Conservation (phyloP, 495 filamentous ascomycete genomes). For the Pseudevernia furfuracea region DNA sequence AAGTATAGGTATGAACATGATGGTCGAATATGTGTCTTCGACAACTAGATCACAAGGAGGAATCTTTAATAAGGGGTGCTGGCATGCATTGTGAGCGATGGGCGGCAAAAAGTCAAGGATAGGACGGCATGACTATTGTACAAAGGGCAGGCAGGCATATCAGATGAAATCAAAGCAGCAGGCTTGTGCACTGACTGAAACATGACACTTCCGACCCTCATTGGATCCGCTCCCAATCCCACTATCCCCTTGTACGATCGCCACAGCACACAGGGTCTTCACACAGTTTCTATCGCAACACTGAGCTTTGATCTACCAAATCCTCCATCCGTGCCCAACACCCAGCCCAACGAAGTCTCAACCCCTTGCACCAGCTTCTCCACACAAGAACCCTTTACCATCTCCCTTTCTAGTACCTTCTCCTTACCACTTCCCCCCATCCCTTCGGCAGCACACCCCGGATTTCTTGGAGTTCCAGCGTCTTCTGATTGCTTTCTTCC, state of each 20-base stretch:
- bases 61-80: conserved; percentile 6
- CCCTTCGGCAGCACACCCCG: no score
- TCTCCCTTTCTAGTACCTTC: no score
- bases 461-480: no score
- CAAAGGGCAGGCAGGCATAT: conserved; percentile 1
- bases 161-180: conserved; percentile 16
- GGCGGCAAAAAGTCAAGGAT: conserved; percentile 6
- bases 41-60: conserved; percentile 1
- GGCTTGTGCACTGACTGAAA: conserved; percentile 33
- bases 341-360: no score
- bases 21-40: conserved; percentile 5
- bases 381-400: no score
- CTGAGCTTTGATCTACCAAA: no score
- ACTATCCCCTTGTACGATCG: neutral
- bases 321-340: no score
- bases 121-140: neutral
- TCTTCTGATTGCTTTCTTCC: no score
- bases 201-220: neutral
- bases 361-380: no score
- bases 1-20: conserved; percentile 15
- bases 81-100: conserved; percentile 12
- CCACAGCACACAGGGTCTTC: neutral
- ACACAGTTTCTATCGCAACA: neutral
- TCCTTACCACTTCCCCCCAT: no score
- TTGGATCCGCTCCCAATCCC: neutral